These are phyloP conservation scores for Acanthamoeba lenticulata DNA, from an alignment of 208 protist genomes.

Conservation along the genomic window DNA sequence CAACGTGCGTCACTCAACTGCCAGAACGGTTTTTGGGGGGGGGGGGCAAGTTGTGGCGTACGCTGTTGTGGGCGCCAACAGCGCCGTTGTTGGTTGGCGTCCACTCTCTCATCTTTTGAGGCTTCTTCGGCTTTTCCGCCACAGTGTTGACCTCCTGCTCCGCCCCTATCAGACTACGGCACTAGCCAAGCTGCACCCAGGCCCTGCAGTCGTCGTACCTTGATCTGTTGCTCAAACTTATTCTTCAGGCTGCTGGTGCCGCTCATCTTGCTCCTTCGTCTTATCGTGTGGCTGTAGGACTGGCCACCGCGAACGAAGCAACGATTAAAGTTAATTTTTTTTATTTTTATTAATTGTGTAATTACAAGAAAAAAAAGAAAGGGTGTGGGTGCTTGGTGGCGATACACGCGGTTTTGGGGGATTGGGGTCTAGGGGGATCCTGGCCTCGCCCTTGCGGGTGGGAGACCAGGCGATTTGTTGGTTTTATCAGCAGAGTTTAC, in stretches of 20 bases:
- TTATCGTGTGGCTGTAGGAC: too few species aligned
- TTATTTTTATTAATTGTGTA: too few species aligned
- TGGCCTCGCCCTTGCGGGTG: too few species aligned
- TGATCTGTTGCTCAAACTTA: slow-evolving; percentile 4
- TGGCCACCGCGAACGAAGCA: too few species aligned
- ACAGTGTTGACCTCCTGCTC: slow-evolving; percentile 18
- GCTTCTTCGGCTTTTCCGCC: slow-evolving; percentile 25
- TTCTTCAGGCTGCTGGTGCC: neutral
- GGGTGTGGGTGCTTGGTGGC: too few species aligned
- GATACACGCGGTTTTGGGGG: too few species aligned
- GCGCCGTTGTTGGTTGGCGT: slow-evolving; percentile 38
- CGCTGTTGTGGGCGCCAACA: neutral
- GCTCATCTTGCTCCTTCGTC: neutral
- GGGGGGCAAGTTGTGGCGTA: neutral
- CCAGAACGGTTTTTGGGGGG: neutral
- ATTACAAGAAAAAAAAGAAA: too few species aligned
- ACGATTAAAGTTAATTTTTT: too few species aligned
- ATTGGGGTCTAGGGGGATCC: too few species aligned
- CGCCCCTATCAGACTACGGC: neutral
- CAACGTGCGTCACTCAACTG: too few species aligned
- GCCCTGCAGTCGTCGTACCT: neutral
- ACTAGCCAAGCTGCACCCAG: neutral
- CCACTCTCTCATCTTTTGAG: slow-evolving; percentile 19
- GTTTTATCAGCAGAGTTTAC: too few species aligned
- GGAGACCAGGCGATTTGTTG: too few species aligned